phyloP scores from a whole-genome alignment of 768 basidiomycete species.

The Pleurotus ostreatus region DNA sequence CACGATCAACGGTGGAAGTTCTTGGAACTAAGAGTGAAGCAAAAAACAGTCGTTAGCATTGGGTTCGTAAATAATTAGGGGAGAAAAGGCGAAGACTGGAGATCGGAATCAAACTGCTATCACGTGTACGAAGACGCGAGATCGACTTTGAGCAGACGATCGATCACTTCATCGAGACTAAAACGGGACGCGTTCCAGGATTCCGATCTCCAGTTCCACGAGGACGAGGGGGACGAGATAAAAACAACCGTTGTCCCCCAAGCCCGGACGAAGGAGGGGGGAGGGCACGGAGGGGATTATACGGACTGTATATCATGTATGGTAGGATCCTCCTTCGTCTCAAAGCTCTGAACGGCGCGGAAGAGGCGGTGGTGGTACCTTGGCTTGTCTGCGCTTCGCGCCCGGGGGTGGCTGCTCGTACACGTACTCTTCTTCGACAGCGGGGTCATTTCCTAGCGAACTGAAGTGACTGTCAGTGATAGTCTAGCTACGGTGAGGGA shows the following conservation, averaged over 20 bases:
- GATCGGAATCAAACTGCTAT: constrained; percentile 20
- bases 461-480: constrained; percentile 26
- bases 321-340: constrained; percentile 77
- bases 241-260: constrained; percentile 77
- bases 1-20: constrained; percentile 43
- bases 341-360: constrained; percentile 90
- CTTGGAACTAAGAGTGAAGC: constrained; percentile 32
- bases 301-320: constrained; percentile 68
- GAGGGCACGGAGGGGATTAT: constrained; percentile 49
- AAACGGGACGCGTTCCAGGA: constrained; percentile 32
- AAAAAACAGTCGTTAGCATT: constrained; percentile 29
- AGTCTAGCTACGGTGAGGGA: neutral
- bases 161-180: constrained; percentile 19
- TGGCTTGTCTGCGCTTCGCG: constrained; percentile 68
- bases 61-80: constrained; percentile 29
- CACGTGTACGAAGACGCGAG: constrained; percentile 37
- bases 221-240: constrained; percentile 73
- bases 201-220: constrained; percentile 31
- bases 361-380: constrained; percentile 78
- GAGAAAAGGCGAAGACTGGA: constrained; percentile 22
- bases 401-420: constrained; percentile 58
- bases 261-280: constrained; percentile 86
- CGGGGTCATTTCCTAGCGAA: constrained; percentile 64
- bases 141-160: constrained; percentile 30
- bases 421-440: constrained; percentile 77